phyloP scores from a whole-genome alignment of 2,329 filamentous ascomycete genomes.

The Ophiostoma ips region DNA sequence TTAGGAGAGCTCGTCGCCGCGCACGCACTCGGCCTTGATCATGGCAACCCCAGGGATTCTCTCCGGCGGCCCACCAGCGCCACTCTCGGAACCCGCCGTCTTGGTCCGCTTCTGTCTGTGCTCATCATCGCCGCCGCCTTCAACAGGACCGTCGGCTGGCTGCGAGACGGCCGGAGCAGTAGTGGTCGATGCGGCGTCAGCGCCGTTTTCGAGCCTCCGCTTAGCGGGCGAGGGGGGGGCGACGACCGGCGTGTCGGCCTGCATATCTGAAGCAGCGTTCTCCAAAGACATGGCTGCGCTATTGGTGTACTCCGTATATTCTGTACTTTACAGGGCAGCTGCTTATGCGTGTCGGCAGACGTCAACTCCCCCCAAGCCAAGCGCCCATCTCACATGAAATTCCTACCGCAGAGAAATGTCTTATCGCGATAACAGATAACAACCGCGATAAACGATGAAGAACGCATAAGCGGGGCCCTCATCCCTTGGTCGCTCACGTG shows the following conservation, averaged over 20 bases:
- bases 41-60: slow-evolving; percentile 47
- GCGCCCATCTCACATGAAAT: neutral
- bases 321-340: no score
- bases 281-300: slow-evolving; percentile 1
- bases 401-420: slow-evolving; percentile 2
- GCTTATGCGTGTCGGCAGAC: neutral
- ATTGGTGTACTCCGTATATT: neutral
- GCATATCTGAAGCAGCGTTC: neutral
- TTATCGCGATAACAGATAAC: slow-evolving; percentile 1
- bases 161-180: neutral
- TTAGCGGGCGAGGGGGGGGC: slow-evolving; percentile 5
- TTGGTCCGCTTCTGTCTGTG: slow-evolving; percentile 43
- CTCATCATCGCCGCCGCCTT: slow-evolving; percentile 14
- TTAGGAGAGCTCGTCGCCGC: no score
- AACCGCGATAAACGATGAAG: neutral
- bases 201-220: slow-evolving; percentile 2
- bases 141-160: neutral
- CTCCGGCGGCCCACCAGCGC: slow-evolving; percentile 11
- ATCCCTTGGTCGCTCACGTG: neutral
- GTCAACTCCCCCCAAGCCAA: neutral
- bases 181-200: neutral
- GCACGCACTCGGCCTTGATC: slow-evolving; percentile 61
- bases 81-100: no score
- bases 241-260: neutral
- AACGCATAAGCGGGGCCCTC: neutral